phyloP scores from a whole-genome alignment of 1,139 yeast species.

The Candida sp. region DNA sequence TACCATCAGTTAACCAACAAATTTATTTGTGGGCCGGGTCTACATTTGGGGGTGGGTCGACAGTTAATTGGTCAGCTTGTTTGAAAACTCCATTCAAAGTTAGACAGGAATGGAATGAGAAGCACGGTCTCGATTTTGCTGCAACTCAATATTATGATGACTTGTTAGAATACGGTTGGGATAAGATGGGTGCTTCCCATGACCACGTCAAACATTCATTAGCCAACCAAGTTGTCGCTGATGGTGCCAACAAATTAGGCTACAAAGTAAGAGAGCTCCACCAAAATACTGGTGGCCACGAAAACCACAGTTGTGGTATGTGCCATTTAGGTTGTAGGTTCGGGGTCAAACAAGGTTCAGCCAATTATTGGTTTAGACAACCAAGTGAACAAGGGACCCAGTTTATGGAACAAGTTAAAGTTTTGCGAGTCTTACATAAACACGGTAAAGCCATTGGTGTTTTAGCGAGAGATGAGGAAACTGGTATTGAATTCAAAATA shows the following conservation, averaged over 20 bases:
- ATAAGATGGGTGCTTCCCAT: slow-evolving; percentile 49
- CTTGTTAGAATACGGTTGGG: slow-evolving; percentile 48
- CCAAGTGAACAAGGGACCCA: slow-evolving; percentile 47
- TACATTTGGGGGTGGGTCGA: slow-evolving; percentile 60
- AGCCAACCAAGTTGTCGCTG: slow-evolving; percentile 44
- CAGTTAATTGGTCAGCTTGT: slow-evolving; percentile 63
- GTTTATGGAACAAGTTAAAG: slow-evolving; percentile 48
- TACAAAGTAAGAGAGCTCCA: slow-evolving; percentile 38
- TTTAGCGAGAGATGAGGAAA: slow-evolving; percentile 25
- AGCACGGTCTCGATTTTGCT: slow-evolving; percentile 48
- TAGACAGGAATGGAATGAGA: slow-evolving; percentile 53
- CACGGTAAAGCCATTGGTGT: slow-evolving; percentile 48
- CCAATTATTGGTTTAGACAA: slow-evolving; percentile 50
- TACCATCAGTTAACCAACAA: slow-evolving; percentile 34
- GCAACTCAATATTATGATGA: slow-evolving; percentile 43
- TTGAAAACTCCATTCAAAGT: slow-evolving; percentile 52
- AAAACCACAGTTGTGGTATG: slow-evolving; percentile 46
- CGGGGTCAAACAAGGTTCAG: slow-evolving; percentile 56
- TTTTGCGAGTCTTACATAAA: slow-evolving; percentile 34
- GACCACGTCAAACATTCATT: slow-evolving; percentile 44
- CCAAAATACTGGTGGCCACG: slow-evolving; percentile 50
- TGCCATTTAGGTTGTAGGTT: slow-evolving; percentile 53
- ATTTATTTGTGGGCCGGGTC: slow-evolving; percentile 48
- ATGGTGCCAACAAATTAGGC: slow-evolving; percentile 48
- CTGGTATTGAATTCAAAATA: slow-evolving; percentile 31